Conservation (phyloP, 2,329 filamentous ascomycete genomes). For the Penicillium sp. region DNA sequence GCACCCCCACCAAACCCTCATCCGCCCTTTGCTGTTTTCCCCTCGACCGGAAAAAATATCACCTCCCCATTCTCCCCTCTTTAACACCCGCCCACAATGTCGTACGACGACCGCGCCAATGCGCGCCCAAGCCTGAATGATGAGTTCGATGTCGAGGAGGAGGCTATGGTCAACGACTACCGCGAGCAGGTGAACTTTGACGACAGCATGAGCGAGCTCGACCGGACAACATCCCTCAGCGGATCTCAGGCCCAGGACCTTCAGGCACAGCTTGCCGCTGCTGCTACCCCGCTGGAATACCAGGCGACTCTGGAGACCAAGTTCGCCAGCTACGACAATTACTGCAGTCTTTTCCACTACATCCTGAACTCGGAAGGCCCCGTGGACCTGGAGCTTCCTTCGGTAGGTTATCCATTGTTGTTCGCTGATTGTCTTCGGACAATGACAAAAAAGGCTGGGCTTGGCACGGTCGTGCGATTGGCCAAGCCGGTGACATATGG, state of each 20-base stretch:
- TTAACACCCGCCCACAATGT: constrained; percentile 35
- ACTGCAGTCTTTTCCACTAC: constrained; percentile 99
- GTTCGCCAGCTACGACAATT: constrained; percentile 98
- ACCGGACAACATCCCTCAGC: constrained; percentile 64
- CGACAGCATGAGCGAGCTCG: constrained; percentile 75
- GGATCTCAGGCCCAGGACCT: constrained; percentile 82
- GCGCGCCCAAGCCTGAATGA: constrained; percentile 53
- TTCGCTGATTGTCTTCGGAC: constrained; percentile 3
- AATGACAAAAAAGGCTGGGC: constrained; percentile 14
- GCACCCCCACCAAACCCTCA: constrained; percentile 19
- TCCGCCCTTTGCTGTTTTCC: constrained; percentile 20
- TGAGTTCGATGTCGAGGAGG: constrained; percentile 93
- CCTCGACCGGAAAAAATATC: constrained; percentile 11
- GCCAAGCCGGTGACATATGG: not conserved
- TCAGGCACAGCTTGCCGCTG: constrained; percentile 82
- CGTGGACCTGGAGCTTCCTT: constrained; percentile 92
- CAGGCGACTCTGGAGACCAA: constrained; percentile 93
- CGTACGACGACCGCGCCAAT: constrained; percentile 43
- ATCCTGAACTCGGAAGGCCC: constrained; percentile 99
- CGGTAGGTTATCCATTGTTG: constrained; percentile 57
- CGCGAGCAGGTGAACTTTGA: constrained; percentile 93
- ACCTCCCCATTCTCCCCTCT: constrained; percentile 8
- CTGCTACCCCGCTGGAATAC: constrained; percentile 92
- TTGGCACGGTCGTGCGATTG: constrained; percentile 10
- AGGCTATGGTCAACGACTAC: constrained; percentile 92